Percentiles rank a stretch among this genome's conserved stretches.
phyloP scores from a whole-genome alignment of 805 yeast species.

The Saccharomycopsis babjevae region DNA sequence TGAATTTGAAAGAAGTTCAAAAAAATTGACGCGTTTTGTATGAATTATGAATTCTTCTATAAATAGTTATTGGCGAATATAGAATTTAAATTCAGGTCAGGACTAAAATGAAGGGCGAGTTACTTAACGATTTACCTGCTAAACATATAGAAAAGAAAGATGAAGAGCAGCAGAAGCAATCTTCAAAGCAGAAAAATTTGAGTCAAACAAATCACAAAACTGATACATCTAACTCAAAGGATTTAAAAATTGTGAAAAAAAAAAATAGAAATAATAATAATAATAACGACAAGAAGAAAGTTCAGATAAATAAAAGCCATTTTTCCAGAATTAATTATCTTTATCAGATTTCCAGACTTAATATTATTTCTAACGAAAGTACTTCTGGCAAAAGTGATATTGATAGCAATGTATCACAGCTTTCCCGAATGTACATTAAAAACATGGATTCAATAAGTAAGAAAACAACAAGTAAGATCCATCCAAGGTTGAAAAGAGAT shows the following conservation, averaged over 20 bases:
- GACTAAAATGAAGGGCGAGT: background rate
- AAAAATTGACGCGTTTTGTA: too few relatives aligned
- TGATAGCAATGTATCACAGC: background rate
- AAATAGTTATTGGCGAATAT: too few relatives aligned
- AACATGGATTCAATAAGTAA: slow-evolving; percentile 11
- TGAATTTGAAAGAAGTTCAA: too few relatives aligned
- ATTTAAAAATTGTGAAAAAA: background rate
- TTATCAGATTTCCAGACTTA: slow-evolving; percentile 10
- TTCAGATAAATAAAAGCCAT: slow-evolving; percentile 7
- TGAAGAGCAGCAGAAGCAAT: background rate
- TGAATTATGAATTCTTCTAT: too few relatives aligned
- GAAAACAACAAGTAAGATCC: slow-evolving; percentile 12
- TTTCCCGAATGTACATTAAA: slow-evolving; percentile 11
- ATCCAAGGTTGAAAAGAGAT: slow-evolving; percentile 11
- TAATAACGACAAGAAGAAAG: background rate
- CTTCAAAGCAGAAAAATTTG: too few relatives aligned
- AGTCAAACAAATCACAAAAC: too few relatives aligned
- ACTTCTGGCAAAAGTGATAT: too few relatives aligned
- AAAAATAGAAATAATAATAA: background rate
- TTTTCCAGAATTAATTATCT: slow-evolving; percentile 13
- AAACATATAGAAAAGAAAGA: background rate
- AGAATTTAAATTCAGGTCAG: background rate
- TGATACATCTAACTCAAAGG: background rate
- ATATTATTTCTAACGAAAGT: background rate
- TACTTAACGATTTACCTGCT: background rate